Percentiles rank a stretch among this genome's conserved stretches.
Evolutionary conservation across 2,329 filamentous ascomycete genomes (phyloP).

Genomic region (Dactylellina leptospora): DNA sequence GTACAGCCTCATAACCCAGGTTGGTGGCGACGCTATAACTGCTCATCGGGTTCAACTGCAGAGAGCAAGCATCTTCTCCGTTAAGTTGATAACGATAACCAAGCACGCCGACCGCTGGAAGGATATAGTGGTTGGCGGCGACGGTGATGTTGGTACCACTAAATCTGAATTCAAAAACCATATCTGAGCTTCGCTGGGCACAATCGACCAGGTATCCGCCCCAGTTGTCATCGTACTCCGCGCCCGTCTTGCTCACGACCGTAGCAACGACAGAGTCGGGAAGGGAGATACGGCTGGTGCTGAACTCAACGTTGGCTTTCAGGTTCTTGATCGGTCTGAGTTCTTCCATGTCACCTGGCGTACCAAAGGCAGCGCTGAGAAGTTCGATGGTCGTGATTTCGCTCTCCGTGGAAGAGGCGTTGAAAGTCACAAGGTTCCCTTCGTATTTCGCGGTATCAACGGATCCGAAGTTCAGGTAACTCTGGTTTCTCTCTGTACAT

Average conservation of each 20-base stretch:
- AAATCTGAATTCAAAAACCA: conserved; percentile 34
- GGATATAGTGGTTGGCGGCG: conserved; percentile 27
- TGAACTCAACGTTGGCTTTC: conserved; percentile 43
- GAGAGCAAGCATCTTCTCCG: conserved; percentile 24
- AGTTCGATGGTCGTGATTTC: conserved; percentile 36
- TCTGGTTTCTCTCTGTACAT: conserved; percentile 33
- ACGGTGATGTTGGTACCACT: conserved; percentile 33
- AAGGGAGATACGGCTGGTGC: conserved; percentile 30
- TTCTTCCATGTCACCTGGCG: conserved; percentile 22
- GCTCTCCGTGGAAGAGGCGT: conserved; percentile 1
- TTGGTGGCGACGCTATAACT: conserved; percentile 32
- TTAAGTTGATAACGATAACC: conserved; percentile 33
- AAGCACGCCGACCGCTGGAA: conserved; percentile 19
- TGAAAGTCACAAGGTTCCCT: conserved; percentile 44
- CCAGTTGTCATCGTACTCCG: conserved; percentile 28
- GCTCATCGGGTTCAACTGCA: conserved; percentile 30
- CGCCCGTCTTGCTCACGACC: conserved; percentile 7
- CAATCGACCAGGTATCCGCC: conserved; percentile 45
- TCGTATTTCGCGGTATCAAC: conserved; percentile 45
- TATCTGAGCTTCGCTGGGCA: conserved; percentile 17
- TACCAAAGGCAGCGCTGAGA: conserved; percentile 27
- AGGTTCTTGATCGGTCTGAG: conserved; percentile 16
- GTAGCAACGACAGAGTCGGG: conserved; percentile 16
- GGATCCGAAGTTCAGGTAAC: conserved; percentile 29
- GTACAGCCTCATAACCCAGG: conserved; percentile 38